Evolutionary conservation across 495 filamentous ascomycete species (phyloP).

Genomic region (Neurospora sp.): DNA sequence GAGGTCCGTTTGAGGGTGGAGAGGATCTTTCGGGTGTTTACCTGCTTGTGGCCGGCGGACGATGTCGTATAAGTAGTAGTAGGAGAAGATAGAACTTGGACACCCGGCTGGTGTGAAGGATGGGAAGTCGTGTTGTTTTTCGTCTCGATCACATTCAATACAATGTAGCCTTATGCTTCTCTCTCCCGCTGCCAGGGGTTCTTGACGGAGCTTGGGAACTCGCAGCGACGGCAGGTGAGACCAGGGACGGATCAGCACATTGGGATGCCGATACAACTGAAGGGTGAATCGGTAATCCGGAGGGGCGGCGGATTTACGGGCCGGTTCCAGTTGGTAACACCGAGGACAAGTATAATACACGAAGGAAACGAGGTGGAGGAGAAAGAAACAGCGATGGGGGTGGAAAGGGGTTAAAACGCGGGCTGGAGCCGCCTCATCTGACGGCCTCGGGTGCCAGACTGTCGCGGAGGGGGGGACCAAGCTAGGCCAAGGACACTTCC

Average conservation of each 20-base stretch:
- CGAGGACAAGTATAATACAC: neutral
- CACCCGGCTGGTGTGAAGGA: neutral
- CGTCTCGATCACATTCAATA: neutral
- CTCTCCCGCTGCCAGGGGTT: neutral
- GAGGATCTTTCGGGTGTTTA: neutral
- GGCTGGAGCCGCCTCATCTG: neutral
- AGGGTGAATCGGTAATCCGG: neutral
- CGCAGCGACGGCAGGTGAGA: neutral
- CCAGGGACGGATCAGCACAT: neutral
- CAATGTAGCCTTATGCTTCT: neutral
- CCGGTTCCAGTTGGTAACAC: neutral
- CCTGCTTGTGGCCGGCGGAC: neutral
- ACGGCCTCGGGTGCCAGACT: neutral
- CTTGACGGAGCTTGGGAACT: neutral
- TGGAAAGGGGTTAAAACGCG: neutral
- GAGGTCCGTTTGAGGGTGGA: neutral
- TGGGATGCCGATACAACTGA: neutral
- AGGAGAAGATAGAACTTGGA: neutral
- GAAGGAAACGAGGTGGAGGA: neutral
- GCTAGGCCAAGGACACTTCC: neutral
- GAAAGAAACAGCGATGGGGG: neutral
- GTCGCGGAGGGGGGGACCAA: neutral
- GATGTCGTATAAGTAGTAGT: neutral
- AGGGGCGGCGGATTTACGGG: neutral
- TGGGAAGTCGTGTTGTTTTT: neutral